These are phyloP conservation scores for Suillus decipiens DNA, from an alignment of 768 basidiomycete genomes.

Conservation along the genomic window DNA sequence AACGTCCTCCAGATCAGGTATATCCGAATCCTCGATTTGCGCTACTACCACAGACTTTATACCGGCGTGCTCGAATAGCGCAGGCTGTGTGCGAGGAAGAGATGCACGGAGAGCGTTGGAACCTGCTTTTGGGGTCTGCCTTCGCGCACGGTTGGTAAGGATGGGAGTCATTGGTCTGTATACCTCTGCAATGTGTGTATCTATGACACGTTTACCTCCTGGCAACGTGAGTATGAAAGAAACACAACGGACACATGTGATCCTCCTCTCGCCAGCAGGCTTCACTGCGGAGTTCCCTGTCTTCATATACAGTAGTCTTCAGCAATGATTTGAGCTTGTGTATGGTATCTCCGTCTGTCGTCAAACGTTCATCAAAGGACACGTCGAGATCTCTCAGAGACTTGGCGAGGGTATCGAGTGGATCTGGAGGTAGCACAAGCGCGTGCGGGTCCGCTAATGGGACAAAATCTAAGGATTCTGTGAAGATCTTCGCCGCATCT, in stretches of 20 bases:
- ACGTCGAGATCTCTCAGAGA: conserved; percentile 36
- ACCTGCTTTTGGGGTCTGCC: conserved; percentile 48
- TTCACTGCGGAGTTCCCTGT: conserved; percentile 36
- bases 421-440: conserved; percentile 54
- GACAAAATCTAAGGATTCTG: conserved; percentile 40
- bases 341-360: conserved; percentile 27
- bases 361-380: conserved; percentile 49
- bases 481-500: conserved; percentile 38
- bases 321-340: conserved; percentile 20
- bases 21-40: conserved; percentile 31
- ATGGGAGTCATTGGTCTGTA: conserved; percentile 45
- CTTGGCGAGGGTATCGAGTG: conserved; percentile 46
- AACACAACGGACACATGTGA: conserved; percentile 34
- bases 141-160: conserved; percentile 44
- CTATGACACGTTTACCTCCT: conserved; percentile 20
- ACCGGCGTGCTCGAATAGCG: conserved; percentile 23
- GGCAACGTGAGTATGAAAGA: neutral
- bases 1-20: conserved; percentile 36
- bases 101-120: conserved; percentile 24
- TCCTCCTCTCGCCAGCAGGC: conserved; percentile 38
- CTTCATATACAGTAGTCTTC: conserved; percentile 3
- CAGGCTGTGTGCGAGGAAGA: conserved; percentile 26
- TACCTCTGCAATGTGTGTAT: conserved; percentile 21
- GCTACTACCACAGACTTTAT: conserved; percentile 32
- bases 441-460: conserved; percentile 53